Base-by-base conservation (phyloP, 2,329 filamentous ascomycete genomes). In the Diaporthe eres region DNA sequence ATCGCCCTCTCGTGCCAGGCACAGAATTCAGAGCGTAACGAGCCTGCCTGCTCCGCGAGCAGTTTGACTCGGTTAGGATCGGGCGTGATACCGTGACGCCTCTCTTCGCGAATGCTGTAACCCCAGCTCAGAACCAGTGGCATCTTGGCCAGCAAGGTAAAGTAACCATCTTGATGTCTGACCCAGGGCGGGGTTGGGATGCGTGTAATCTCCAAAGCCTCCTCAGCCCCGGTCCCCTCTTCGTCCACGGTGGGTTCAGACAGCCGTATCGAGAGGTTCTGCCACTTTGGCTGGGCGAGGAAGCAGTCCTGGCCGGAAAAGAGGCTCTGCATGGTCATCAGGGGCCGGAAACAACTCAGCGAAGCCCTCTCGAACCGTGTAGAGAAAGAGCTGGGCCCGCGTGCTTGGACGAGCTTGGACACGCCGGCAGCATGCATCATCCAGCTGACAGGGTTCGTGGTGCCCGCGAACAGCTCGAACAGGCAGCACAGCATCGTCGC, bases 401-500 rank as follows among this genome's bases (percentile, higher is more conserved):
- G 84, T 63, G 84, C 81, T 77, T 85, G 81, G 75, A 86, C 83
- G 65, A 86, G 78, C n/a, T 79, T 80, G 9, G 82, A 81, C 63
- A 86, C 83, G 31, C 85, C 85, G 44, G 79, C 80, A 15, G 85
- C 84, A 77, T 87, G 85, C 70, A 83, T 81, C 76, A 85, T 80
- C 85, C 85, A 86, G 51, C 82, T 84, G 47, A 81, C 78, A 6
- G 84, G 75, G 44, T 81, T 78, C 34, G 77, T 79, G 9, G 85
- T 87, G n/a, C 85, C 85, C 6, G 85, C 85, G 78, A 86, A 86
- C n/a, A 86, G 79, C 85, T 86, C 85, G 47, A 82, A 86, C 22
- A 85, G 78, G 72, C 84, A 85, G 55, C 86, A 78, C 53, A 87
- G 77, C 78, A 86, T 85, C 60, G 84, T 82, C 2, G 87, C 80